Base-by-base conservation (phyloP, 2,329 filamentous ascomycete species). In the Colletotrichum spinosum region DNA sequence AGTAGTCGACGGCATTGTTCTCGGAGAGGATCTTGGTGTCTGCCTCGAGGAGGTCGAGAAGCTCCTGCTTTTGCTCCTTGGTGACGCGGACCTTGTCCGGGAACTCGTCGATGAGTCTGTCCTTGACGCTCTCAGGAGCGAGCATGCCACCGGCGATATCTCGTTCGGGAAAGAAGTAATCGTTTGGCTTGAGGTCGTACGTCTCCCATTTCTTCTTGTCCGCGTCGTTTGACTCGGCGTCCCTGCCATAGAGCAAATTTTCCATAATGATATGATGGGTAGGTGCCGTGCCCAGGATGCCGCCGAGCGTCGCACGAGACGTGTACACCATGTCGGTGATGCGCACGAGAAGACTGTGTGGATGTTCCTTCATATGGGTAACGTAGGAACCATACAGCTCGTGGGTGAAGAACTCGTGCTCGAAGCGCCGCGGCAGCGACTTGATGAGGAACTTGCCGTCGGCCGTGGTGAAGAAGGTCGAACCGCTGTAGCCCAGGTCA, bases 191-290 rank as follows among this genome's bases (percentile, higher is more conserved):
- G 53, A 93, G 83, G 66, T 93, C 91, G 76, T 89, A 93, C 1
- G 86, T 88, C 72, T 93, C 88, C 90, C 90, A 93, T 15, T 81
- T 77, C 2, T 67, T 68, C 35, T 72, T 69, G 1, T 53, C 53
- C 50, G 80, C 74, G 60, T 78, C 72, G 50, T 76, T 73, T 9
- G 72, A 72, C 59, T 80, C 79, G 11, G 79, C 76, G 12, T 81
- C 79, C 67, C 87, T 83, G 2, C 90, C 90, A 67, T 86, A 87
- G 33, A 92, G 79, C 2, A 92, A 81, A 72, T 93, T 93, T 74
- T 93, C 91, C 91, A 93, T 93, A 71, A 93, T 82, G 65, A 93
- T 90, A 72, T 93, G 90, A 69, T 92, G 90, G 1, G 86, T 87
- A 0, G 91, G 90, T 0, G 89, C 86, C 1, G 84, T 77, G 5